A percentile compares a stretch with the other conserved stretches of the same genome.
Evolutionary conservation across 495 filamentous ascomycete species (phyloP).

Genomic region (Penicillium flavigenum): DNA sequence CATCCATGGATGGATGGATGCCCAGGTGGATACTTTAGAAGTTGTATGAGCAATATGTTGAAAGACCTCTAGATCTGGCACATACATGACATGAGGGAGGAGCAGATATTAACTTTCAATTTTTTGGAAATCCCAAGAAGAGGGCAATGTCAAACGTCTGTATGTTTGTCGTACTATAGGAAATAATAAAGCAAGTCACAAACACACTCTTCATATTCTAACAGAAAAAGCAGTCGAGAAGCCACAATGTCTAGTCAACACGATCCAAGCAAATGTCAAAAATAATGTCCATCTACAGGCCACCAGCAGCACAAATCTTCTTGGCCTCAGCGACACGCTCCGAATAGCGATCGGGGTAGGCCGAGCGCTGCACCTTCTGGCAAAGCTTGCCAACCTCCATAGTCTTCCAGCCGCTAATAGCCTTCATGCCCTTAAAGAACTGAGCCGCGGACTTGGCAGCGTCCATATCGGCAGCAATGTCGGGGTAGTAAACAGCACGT

Average conservation of each 20-base stretch:
- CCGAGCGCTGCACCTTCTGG: constrained; percentile 23
- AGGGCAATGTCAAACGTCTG: neutral
- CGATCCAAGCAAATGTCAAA: neutral
- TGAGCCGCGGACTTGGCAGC: constrained; percentile 19
- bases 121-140: neutral
- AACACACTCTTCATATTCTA: neutral
- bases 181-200: neutral
- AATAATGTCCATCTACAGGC: constrained; percentile 8
- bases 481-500: constrained; percentile 18
- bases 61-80: too few relatives aligned
- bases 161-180: neutral
- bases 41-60: too few relatives aligned
- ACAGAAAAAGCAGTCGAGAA: neutral
- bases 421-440: constrained; percentile 19
- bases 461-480: constrained; percentile 24
- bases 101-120: neutral
- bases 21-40: too few relatives aligned
- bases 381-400: constrained; percentile 23
- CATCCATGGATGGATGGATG: too few relatives aligned
- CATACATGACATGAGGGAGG: neutral
- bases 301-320: constrained; percentile 24
- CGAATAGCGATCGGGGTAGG: constrained; percentile 19
- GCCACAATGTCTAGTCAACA: neutral
- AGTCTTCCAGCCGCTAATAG: constrained; percentile 18
- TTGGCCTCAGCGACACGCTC: constrained; percentile 18